Evolutionary conservation across 148 eudicot species (phyloP), one percentile per base, ranked within the genome.

Genomic region (Dianthus caryophyllus): DNA sequence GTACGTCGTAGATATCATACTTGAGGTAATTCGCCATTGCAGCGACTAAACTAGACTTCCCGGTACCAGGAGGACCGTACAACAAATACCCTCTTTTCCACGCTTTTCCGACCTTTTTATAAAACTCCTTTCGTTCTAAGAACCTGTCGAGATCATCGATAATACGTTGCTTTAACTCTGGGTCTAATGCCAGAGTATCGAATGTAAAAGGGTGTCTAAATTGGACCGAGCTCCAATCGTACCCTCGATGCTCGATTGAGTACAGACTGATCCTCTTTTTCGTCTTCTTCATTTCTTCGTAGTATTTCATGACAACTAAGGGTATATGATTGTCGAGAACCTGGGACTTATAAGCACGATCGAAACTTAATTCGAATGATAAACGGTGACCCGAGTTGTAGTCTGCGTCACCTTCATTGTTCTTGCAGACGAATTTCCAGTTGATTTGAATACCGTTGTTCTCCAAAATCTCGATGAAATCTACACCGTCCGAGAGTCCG

Each of bases 61-160:
- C 82, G 0, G 80, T 83, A 2, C 87, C 82, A 0, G 84, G 82
- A 6, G 87, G 87, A 0, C 84, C 87, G 57, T 83, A 83, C 20
- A 83, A 60, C 17, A 82, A 65, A 66, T 82, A 82, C 1, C 85
- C 85, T 33, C 82, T 66, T 57, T 82, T 82, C 82, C 85, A 82
- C n/a, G 85, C 85, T 73, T 68, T 82, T 0, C 85, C 82, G 0
- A 78, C 82, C 22, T 47, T 78, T 65, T 58, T 75, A 22, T 76
- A 78, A 27, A 51, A 82, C 21, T 82, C 78, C 29, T 57, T 78
- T 43, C 82, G 73, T 64, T 50, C 57, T 54, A 82, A 20, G 50
- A 82, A 78, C 41, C 77, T 67, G 17, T 82, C 73, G 51, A 82
- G 47, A 22, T 82, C 82, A 13, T 76, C 76, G 0, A 69, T 70